phyloP scores from a whole-genome alignment of 306 rosid genomes.

The Luffa aegyptiaca region DNA sequence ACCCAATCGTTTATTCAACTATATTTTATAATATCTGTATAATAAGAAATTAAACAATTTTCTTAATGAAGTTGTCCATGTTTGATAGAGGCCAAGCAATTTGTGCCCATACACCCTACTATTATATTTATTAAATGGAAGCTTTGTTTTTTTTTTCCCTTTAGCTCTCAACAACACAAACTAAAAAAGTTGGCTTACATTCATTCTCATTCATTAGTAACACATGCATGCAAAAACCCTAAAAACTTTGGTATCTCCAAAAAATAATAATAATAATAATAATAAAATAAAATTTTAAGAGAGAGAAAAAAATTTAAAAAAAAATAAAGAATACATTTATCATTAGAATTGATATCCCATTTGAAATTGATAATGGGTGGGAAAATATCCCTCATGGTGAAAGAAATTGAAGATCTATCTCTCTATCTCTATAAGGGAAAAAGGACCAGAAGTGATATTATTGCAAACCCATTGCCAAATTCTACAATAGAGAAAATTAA shows the following conservation, averaged over 20 bases:
- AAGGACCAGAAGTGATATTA: not conserved
- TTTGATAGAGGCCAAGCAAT: not conserved
- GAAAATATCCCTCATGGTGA: not conserved
- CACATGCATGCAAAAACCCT: not conserved
- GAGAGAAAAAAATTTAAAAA: not conserved
- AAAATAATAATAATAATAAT: not conserved
- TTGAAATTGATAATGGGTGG: not conserved
- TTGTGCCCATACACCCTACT: not conserved
- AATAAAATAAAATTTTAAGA: not conserved
- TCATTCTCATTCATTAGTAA: conserved; percentile 11
- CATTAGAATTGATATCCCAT: not conserved
- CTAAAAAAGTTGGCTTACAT: conserved; percentile 7
- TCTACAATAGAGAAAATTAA: not conserved
- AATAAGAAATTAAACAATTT: no score
- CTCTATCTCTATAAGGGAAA: not conserved
- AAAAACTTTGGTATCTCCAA: not conserved
- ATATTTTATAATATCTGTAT: not conserved
- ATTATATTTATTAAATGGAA: not conserved
- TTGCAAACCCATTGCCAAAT: conserved; percentile 2
- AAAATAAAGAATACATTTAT: not conserved
- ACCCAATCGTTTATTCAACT: not conserved
- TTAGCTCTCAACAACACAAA: conserved; percentile 8
- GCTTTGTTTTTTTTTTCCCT: not conserved
- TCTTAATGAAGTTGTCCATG: not conserved
- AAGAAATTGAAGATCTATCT: not conserved